These are phyloP conservation scores for Asterophora lycoperdoides DNA, from an alignment of 768 basidiomycete genomes.

Conservation along the genomic window DNA sequence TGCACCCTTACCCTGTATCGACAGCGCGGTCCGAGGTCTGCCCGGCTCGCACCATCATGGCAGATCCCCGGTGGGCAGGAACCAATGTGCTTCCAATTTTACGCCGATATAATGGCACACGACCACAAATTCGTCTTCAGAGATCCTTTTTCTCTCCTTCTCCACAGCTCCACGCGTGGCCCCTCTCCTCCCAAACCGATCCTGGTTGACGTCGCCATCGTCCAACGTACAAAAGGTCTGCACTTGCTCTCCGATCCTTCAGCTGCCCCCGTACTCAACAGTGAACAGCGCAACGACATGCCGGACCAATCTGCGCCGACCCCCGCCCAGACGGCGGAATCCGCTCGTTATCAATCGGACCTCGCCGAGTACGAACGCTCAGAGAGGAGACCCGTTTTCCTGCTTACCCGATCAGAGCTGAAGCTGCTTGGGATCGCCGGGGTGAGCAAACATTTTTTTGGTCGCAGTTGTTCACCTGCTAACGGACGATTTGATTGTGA, in stretches of 20 bases:
- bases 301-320: constrained; percentile 2
- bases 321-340: not conserved
- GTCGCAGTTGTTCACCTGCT: not conserved
- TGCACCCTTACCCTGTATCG: too few species aligned
- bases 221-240: not conserved
- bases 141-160: constrained; percentile 4
- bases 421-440: constrained; percentile 62
- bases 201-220: not conserved
- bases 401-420: constrained; percentile 40
- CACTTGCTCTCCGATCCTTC: not conserved
- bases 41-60: not conserved
- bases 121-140: constrained; percentile 10
- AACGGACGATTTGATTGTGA: not conserved
- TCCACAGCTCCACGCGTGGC: not conserved
- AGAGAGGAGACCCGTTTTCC: constrained; percentile 22
- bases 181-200: not conserved
- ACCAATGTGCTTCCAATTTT: not conserved
- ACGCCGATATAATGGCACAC: constrained; percentile 14
- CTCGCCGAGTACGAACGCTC: constrained; percentile 26
- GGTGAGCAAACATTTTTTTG: constrained; percentile 29
- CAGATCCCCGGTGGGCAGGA: not conserved
- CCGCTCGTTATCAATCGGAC: constrained; percentile 11
- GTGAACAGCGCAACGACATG: constrained; percentile 1
- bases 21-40: too few species aligned
- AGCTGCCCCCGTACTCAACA: not conserved